These are phyloP conservation scores for Penicillium samsonianum DNA, from an alignment of 495 filamentous ascomycete species.

Conservation along the genomic window DNA sequence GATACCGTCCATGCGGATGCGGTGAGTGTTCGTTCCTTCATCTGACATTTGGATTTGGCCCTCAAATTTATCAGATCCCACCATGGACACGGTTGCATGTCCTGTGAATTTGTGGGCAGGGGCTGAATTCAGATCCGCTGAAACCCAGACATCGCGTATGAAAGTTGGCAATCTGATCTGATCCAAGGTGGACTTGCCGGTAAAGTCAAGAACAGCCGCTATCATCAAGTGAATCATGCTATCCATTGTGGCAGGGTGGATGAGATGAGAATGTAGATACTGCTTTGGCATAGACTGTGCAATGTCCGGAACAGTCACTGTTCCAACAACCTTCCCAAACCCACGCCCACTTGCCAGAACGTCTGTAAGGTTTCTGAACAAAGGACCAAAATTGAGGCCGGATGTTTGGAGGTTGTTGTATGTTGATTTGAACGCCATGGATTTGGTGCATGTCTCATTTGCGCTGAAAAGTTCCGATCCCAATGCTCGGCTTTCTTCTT, in stretches of 20 bases:
- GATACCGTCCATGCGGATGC: conserved; percentile 30
- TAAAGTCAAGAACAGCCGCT: conserved; percentile 27
- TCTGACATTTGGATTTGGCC: conserved; percentile 27
- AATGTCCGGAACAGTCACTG: conserved; percentile 31
- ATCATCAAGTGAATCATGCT: conserved; percentile 40
- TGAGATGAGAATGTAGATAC: conserved; percentile 32
- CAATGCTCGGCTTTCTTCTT: conserved; percentile 10
- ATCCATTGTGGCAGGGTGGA: conserved; percentile 44
- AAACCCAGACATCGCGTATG: conserved; percentile 34
- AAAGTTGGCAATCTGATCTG: conserved; percentile 28
- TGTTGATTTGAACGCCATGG: conserved; percentile 21
- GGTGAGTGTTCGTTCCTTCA: conserved; percentile 2
- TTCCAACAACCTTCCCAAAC: conserved; percentile 21
- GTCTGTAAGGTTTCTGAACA: conserved; percentile 27
- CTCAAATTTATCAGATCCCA: conserved; percentile 25
- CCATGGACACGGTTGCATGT: conserved; percentile 18
- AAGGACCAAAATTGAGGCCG: conserved; percentile 28
- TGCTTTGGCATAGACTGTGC: conserved; percentile 31
- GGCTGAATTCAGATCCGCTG: conserved; percentile 22
- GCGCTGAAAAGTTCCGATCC: conserved; percentile 4
- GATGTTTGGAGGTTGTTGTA: conserved; percentile 26
- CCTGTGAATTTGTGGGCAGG: conserved; percentile 22
- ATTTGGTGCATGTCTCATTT: conserved; percentile 12
- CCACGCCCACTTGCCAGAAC: conserved; percentile 17
- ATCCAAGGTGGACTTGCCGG: conserved; percentile 21